A percentile compares a stretch with the other conserved stretches of the same genome.
phyloP scores from a whole-genome alignment of 768 basidiomycete species.

The Hygrophoropsis aurantiaca region DNA sequence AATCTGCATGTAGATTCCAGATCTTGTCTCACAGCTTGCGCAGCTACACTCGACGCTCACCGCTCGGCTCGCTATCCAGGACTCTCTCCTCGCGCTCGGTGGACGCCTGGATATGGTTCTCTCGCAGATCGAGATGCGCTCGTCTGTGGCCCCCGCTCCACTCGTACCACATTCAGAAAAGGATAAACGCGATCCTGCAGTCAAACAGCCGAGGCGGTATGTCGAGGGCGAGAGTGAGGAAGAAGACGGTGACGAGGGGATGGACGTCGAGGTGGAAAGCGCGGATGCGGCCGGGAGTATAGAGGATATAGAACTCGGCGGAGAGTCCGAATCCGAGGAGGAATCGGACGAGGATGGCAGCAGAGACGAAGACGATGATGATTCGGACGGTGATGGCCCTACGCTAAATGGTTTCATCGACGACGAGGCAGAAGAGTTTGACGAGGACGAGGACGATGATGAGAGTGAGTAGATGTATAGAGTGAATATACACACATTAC shows the following conservation, averaged over 20 bases:
- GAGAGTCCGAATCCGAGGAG: constrained; percentile 53
- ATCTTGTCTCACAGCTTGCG: constrained; percentile 84
- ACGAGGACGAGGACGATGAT: constrained; percentile 50
- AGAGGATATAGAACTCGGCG: constrained; percentile 76
- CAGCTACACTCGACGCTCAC: constrained; percentile 81
- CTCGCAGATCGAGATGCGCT: constrained; percentile 88
- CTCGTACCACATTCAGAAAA: constrained; percentile 44
- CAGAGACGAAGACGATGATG: constrained; percentile 38
- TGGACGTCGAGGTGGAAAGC: constrained; percentile 62
- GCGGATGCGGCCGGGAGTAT: constrained; percentile 72
- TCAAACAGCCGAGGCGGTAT: constrained; percentile 50
- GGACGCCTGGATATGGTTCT: constrained; percentile 93
- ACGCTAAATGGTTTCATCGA: constrained; percentile 54
- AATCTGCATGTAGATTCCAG: constrained; percentile 90
- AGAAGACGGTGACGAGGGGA: constrained; percentile 54
- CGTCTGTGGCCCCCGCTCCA: constrained; percentile 64
- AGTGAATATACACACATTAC: too few relatives aligned
- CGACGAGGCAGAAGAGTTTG: constrained; percentile 59
- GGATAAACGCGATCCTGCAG: constrained; percentile 31
- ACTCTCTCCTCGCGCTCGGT: constrained; percentile 79
- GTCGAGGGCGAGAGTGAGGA: constrained; percentile 82
- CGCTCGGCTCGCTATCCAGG: constrained; percentile 77
- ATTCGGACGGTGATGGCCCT: constrained; percentile 39
- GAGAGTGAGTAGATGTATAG: constrained; percentile 50
- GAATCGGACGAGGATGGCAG: constrained; percentile 47